Base-by-base conservation (phyloP, 2,329 filamentous ascomycete genomes). In the Fusarium multiceps region DNA sequence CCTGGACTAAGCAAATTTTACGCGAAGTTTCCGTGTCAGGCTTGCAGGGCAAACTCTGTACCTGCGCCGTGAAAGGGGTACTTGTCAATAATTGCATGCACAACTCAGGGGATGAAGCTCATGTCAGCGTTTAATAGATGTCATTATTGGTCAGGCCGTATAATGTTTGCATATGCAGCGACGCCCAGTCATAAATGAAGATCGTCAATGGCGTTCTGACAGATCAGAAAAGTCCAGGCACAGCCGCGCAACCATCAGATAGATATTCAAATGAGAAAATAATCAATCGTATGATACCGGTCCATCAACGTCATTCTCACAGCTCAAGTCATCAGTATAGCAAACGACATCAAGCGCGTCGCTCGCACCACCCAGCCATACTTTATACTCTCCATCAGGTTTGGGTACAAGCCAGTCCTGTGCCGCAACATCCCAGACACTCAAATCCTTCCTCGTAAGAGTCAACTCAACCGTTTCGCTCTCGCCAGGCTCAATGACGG, bases 381-480 rank as follows among this genome's bases (percentile, higher is more conserved):
- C 68, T 58, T 74, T 79, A 45, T 82, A 83, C 21, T 60, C 69
- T 3, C 80, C 81, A 32, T 79, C 74, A 2, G 79, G 74, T 1
- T 66, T 73, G 7, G 81, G 81, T 11, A 85, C 77, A 3, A 88
- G 84, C 92, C 92, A 94, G 69, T 93, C 92, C 80, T 93, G 90
- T 42, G 81, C 76, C 8, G 81, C 78, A 0, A 88, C 85, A 75
- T 92, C 90, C 92, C 92, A 93, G 47, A 92, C 90, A 69, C 91
- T 93, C 58, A 93, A 59, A 75, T 93, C 92, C 72, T 90, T 87
- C 59, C 92, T 85, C 9, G 86, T 92, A 59, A 93, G 72, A 1
- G 82, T 80, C 72, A 93, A 83, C 21, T 83, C 82, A 0, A 93
- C 85, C 0, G 79, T 84, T 59, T 79, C 78, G 6, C 78, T 84